Conservation (phyloP, 495 filamentous ascomycete species). For the Margaritispora aquatica region DNA sequence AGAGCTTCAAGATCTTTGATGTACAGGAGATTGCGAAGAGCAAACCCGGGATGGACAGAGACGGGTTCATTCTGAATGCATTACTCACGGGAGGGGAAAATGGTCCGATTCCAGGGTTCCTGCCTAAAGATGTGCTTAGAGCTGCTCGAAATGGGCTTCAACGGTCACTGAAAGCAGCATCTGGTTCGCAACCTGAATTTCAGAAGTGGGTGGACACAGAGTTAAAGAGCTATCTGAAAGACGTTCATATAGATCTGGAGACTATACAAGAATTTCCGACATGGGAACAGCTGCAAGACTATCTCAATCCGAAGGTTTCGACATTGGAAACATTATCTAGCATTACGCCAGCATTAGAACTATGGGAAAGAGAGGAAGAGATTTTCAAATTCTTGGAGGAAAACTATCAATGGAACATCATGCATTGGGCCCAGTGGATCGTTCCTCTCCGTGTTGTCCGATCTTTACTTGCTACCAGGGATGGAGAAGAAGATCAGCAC, state of each 20-base stretch:
- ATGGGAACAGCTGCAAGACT: slow-evolving; percentile 9
- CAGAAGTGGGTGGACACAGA: slow-evolving; percentile 1
- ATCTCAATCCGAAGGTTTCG: slow-evolving; percentile 1
- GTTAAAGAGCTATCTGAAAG: background rate
- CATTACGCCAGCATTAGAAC: background rate
- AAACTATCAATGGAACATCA: slow-evolving; percentile 12
- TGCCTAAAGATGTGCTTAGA: slow-evolving; percentile 1
- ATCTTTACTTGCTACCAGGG: slow-evolving; percentile 8
- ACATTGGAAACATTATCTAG: background rate
- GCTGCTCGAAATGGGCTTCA: slow-evolving; percentile 9
- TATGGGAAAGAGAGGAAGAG: background rate
- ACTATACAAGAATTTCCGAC: background rate
- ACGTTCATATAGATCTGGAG: background rate
- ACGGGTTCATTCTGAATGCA: slow-evolving; percentile 9
- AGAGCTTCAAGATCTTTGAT: slow-evolving; percentile 4
- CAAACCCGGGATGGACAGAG: slow-evolving; percentile 10
- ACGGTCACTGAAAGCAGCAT: slow-evolving; percentile 3
- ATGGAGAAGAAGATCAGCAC: slow-evolving; percentile 6
- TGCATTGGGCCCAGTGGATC: background rate
- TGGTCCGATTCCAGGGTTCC: background rate
- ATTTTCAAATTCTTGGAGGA: slow-evolving; percentile 2
- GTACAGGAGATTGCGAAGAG: background rate
- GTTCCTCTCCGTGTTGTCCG: slow-evolving; percentile 11
- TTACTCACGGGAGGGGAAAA: slow-evolving; percentile 4
- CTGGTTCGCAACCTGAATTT: background rate